These are phyloP conservation scores for Chlamydomonas incerta DNA, from an alignment of 139 green algal genomes.

Conservation along the genomic window DNA sequence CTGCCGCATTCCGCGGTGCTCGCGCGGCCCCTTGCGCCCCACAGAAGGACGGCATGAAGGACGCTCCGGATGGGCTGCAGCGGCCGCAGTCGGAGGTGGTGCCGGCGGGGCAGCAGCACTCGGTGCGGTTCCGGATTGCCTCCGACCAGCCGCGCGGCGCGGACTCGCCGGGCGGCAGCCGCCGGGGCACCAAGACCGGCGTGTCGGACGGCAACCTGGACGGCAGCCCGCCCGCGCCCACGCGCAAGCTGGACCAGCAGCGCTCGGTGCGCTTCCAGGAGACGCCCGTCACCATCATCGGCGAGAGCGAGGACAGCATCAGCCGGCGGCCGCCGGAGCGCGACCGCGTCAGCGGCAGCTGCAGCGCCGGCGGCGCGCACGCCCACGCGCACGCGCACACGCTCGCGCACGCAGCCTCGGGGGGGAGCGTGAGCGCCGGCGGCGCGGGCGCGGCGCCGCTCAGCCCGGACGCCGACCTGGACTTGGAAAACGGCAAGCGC, in stretches of 20 bases:
- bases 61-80: not conserved
- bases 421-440: not conserved
- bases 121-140: conserved; percentile 9
- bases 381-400: too few species aligned
- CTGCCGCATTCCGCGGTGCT: too few species aligned
- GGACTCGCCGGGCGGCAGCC: not conserved
- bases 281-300: conserved; percentile 26
- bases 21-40: too few species aligned
- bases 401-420: too few species aligned
- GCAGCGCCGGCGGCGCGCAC: too few species aligned
- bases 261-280: conserved; percentile 40
- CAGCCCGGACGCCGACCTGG: not conserved
- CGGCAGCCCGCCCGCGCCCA: not conserved
- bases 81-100: conserved; percentile 23
- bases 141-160: not conserved
- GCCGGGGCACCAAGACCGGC: not conserved
- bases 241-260: conserved; percentile 17
- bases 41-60: conserved; percentile 20
- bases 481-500: conserved; percentile 23
- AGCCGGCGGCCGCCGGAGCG: not conserved
- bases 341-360: not conserved
- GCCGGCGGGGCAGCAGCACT: not conserved
- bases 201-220: not conserved
- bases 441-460: not conserved
- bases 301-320: not conserved